Evolutionary conservation across 1,139 yeast species (phyloP).

Genomic region (Candida dubliniensis): DNA sequence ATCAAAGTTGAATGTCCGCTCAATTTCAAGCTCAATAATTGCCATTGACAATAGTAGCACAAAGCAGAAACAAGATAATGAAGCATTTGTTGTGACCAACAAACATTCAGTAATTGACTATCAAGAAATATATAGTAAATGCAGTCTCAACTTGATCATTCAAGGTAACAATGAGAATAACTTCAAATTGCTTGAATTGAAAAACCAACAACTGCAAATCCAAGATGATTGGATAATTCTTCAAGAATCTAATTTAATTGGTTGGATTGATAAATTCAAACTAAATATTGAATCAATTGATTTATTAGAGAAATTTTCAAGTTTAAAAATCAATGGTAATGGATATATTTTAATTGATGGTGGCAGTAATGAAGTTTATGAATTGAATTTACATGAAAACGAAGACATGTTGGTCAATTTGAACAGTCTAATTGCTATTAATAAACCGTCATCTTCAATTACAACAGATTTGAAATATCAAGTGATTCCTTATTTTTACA

Average conservation of each 20-base stretch:
- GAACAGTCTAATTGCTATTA: slow-evolving; percentile 36
- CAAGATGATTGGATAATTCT: slow-evolving; percentile 33
- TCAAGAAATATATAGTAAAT: slow-evolving; percentile 26
- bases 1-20: slow-evolving; percentile 30
- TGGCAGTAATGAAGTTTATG: slow-evolving; percentile 31
- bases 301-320: slow-evolving; percentile 20
- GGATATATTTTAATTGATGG: slow-evolving; percentile 41
- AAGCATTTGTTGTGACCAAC: background rate
- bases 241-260: slow-evolving; percentile 34
- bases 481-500: background rate
- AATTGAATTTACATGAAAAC: slow-evolving; percentile 26
- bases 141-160: slow-evolving; percentile 25
- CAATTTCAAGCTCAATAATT: slow-evolving; percentile 20
- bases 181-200: slow-evolving; percentile 27
- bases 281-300: slow-evolving; percentile 22
- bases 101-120: slow-evolving; percentile 14
- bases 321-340: slow-evolving; percentile 30
- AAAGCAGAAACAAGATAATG: background rate
- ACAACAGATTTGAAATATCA: background rate
- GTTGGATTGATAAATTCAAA: slow-evolving; percentile 36
- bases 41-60: slow-evolving; percentile 24
- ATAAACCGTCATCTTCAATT: background rate
- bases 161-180: slow-evolving; percentile 28
- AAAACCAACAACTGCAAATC: slow-evolving; percentile 9
- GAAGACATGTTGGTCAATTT: slow-evolving; percentile 40